A percentile compares a stretch with the other conserved stretches of the same genome.
Evolutionary conservation across 1,284 basidiomycete species (phyloP).

Genomic region (Pterulicium gracile): DNA sequence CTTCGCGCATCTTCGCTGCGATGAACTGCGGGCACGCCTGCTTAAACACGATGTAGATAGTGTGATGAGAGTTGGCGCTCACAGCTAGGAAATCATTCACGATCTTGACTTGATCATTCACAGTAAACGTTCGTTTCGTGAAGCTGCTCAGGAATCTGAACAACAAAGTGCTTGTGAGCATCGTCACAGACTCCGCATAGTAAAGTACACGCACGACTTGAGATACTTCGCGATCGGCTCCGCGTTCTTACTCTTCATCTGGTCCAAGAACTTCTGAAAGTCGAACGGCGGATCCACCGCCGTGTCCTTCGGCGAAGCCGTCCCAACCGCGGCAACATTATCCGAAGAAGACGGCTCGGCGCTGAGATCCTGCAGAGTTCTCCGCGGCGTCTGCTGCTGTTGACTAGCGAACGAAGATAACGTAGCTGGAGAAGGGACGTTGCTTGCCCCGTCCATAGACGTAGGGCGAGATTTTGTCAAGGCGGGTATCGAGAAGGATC

Average conservation of each 20-base stretch:
- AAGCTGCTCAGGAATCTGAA: conserved; percentile 85
- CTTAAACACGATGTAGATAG: conserved; percentile 7
- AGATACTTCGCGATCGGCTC: conserved; percentile 88
- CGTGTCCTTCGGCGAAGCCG: conserved; percentile 18
- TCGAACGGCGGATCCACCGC: conserved; percentile 49
- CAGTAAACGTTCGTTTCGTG: conserved; percentile 78
- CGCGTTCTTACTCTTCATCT: conserved; percentile 76
- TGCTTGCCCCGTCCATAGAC: conserved; percentile 43
- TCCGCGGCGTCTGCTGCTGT: conserved; percentile 21
- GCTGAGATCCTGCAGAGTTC: conserved; percentile 6
- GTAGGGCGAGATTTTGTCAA: conserved; percentile 37
- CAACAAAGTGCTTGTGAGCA: too few species aligned
- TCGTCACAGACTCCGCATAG: background rate
- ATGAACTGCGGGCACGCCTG: conserved; percentile 58
- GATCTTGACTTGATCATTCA: conserved; percentile 86
- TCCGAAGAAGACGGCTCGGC: conserved; percentile 3
- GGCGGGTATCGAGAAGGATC: conserved; percentile 45
- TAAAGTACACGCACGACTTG: conserved; percentile 61
- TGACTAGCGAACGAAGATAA: conserved; percentile 43
- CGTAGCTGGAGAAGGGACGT: conserved; percentile 42
- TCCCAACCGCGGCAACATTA: background rate
- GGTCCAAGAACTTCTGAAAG: conserved; percentile 83
- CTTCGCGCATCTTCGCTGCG: conserved; percentile 72
- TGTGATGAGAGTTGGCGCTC: conserved; percentile 19
- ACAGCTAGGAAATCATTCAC: conserved; percentile 88